phyloP scores from a whole-genome alignment of 2,329 filamentous ascomycete species.

The Pyrenophora teres region DNA sequence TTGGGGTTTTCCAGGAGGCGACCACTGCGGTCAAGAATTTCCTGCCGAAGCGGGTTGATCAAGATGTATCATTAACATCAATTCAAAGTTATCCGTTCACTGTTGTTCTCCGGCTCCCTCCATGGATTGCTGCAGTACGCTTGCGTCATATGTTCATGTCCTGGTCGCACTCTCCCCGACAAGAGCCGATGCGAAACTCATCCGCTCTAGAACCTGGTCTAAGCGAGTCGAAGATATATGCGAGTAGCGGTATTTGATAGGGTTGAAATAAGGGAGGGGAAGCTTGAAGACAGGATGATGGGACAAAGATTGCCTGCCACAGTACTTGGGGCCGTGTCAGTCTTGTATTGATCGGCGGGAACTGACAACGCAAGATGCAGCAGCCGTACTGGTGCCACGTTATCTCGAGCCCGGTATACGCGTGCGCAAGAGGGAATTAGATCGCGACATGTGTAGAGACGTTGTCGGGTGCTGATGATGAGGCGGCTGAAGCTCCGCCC shows the following conservation, averaged over 20 bases:
- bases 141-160: neutral
- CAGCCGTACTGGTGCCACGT: constrained; percentile 4
- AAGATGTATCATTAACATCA: constrained; percentile 3
- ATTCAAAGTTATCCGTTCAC: neutral
- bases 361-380: neutral
- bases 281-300: constrained; percentile 3
- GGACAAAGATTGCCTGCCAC: neutral
- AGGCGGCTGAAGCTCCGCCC: constrained; percentile 6
- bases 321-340: constrained; percentile 1
- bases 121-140: neutral
- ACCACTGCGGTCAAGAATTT: neutral
- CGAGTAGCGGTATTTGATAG: neutral
- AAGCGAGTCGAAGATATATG: neutral
- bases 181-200: no score
- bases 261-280: neutral
- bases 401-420: neutral
- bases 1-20: neutral
- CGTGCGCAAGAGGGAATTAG: neutral
- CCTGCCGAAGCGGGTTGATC: neutral
- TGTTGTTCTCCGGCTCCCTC: neutral
- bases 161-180: neutral
- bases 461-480: constrained; percentile 7
- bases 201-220: no score
- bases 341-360: constrained; percentile 5
- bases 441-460: constrained; percentile 1